Conservation (phyloP, 805 yeast genomes). For the Zygoascus ofunaensis region DNA sequence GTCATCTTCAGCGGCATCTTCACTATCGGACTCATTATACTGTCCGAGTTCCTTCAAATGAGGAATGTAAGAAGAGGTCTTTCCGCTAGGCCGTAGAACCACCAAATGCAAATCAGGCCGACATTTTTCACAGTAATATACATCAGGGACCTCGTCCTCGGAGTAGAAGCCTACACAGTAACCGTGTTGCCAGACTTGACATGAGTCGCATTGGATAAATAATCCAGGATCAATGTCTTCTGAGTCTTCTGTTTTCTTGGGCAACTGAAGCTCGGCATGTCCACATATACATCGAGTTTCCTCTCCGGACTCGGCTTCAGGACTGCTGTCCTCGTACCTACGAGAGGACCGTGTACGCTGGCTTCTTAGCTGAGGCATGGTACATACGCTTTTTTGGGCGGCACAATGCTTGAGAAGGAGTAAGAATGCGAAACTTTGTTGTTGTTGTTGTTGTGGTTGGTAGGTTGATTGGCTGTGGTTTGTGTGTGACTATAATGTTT, state of each 20-base stretch:
- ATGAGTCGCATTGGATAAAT: slow-evolving; percentile 89
- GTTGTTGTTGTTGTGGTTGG: too few relatives aligned
- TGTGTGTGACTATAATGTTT: neutral
- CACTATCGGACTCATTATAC: neutral
- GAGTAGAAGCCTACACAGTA: slow-evolving; percentile 80
- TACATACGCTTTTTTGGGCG: neutral
- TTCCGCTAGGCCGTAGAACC: slow-evolving; percentile 38
- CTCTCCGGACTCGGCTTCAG: slow-evolving; percentile 23
- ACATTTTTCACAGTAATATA: slow-evolving; percentile 91
- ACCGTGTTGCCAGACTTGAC: slow-evolving; percentile 97
- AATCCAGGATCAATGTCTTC: slow-evolving; percentile 74
- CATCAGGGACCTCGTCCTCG: slow-evolving; percentile 76
- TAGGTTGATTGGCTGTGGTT: neutral
- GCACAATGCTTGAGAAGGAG: too few relatives aligned
- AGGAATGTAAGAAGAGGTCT: slow-evolving; percentile 43
- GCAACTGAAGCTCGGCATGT: slow-evolving; percentile 36
- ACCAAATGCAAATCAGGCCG: slow-evolving; percentile 73
- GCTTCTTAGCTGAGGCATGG: slow-evolving; percentile 1
- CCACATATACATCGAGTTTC: slow-evolving; percentile 51
- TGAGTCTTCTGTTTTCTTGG: slow-evolving; percentile 11
- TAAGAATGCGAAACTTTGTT: too few relatives aligned
- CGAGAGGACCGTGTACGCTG: slow-evolving; percentile 2
- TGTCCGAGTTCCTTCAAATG: slow-evolving; percentile 20
- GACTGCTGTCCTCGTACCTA: neutral
- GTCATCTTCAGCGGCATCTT: slow-evolving; percentile 8